phyloP scores from a whole-genome alignment of 129 eudicot genomes.

The Centaurea solstitialis region DNA sequence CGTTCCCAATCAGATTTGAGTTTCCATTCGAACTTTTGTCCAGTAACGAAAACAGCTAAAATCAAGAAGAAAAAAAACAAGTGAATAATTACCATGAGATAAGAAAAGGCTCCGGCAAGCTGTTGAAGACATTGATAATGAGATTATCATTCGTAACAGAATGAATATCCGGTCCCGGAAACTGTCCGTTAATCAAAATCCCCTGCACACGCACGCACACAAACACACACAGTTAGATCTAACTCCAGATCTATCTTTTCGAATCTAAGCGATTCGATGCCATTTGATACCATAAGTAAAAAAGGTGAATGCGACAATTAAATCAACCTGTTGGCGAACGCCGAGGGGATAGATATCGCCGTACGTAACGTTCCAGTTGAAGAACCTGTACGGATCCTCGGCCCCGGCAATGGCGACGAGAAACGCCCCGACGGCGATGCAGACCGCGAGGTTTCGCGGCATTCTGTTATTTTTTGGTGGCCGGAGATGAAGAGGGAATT shows the following conservation, averaged over 20 bases:
- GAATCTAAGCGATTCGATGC: neutral
- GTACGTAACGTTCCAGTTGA: slow-evolving; percentile 88
- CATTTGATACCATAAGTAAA: neutral
- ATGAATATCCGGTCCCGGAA: slow-evolving; percentile 83
- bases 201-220: slow-evolving; percentile 51
- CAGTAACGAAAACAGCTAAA: neutral
- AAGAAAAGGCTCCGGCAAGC: slow-evolving; percentile 74
- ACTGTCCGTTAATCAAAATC: slow-evolving; percentile 74
- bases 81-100: slow-evolving; percentile 52
- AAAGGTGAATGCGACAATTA: neutral
- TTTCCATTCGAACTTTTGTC: no score
- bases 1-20: no score
- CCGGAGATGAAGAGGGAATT: neutral
- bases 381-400: slow-evolving; percentile 79
- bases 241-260: neutral
- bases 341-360: slow-evolving; percentile 91
- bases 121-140: slow-evolving; percentile 70
- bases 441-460: slow-evolving; percentile 46
- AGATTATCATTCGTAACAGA: slow-evolving; percentile 75
- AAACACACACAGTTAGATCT: neutral
- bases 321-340: slow-evolving; percentile 67
- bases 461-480: slow-evolving; percentile 23
- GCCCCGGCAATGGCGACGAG: slow-evolving; percentile 52
- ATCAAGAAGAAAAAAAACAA: neutral
- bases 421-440: slow-evolving; percentile 24